Conservation (phyloP, 805 yeast genomes). For the Tanozyma kutaoensis region DNA sequence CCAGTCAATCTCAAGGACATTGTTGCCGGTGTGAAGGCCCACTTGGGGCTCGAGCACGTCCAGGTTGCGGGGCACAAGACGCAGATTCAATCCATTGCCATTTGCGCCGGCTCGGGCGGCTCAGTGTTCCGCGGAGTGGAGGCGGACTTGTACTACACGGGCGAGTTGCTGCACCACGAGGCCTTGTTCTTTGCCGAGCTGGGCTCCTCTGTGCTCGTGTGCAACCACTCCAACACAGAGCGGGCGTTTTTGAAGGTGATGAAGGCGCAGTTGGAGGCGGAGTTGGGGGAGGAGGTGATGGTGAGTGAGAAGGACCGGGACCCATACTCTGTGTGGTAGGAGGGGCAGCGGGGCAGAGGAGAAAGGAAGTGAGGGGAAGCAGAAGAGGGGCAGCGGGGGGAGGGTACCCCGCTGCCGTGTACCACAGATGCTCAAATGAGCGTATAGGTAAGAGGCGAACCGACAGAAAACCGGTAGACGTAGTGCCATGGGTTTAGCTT, state of each 20-base stretch:
- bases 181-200: conserved; percentile 55
- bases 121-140: conserved; percentile 49
- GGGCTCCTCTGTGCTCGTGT: conserved; percentile 60
- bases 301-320: conserved; percentile 51
- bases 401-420: too few species aligned
- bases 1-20: conserved; percentile 31
- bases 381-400: too few species aligned
- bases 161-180: conserved; percentile 93
- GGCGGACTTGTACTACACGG: conserved; percentile 73
- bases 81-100: conserved; percentile 45
- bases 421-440: too few species aligned
- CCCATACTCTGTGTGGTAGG: conserved; percentile 33
- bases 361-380: too few species aligned
- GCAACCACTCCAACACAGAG: conserved; percentile 90
- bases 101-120: conserved; percentile 95
- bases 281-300: conserved; percentile 27
- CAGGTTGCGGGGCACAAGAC: conserved; percentile 40
- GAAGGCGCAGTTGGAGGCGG: conserved; percentile 32
- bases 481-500: too few species aligned
- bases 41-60: conserved; percentile 38
- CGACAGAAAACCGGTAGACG: too few species aligned
- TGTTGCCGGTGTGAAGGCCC: conserved; percentile 37
- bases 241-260: conserved; percentile 60
- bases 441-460: too few species aligned
- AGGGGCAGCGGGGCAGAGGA: too few species aligned